A percentile compares a stretch with the other conserved stretches of the same genome.
These are phyloP conservation scores for Bipolaris oryzae DNA, from an alignment of 2,329 filamentous ascomycete species.

Conservation along the genomic window DNA sequence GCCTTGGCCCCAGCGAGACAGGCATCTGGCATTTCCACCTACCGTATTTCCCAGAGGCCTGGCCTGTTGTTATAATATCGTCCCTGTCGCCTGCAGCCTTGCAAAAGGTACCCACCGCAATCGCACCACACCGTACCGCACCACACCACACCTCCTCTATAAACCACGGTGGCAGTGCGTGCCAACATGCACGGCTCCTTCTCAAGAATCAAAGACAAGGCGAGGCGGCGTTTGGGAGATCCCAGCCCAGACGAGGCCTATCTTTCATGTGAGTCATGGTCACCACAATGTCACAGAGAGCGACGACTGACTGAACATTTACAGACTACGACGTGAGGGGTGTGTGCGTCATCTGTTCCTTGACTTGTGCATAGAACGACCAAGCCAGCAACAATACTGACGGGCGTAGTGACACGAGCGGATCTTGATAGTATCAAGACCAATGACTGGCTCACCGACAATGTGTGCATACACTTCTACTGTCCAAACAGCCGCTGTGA, in stretches of 20 bases:
- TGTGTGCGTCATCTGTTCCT: constrained; percentile 51
- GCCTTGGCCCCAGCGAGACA: constrained; percentile 20
- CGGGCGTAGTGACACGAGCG: constrained; percentile 75
- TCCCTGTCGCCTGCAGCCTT: constrained; percentile 1
- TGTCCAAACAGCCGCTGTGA: background rate
- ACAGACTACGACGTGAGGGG: constrained; percentile 69
- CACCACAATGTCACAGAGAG: background rate
- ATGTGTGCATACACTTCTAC: constrained; percentile 60
- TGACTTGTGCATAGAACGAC: constrained; percentile 9
- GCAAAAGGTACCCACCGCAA: constrained; percentile 1
- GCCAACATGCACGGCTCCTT: constrained; percentile 28
- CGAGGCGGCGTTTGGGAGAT: constrained; percentile 38
- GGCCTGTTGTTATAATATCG: background rate
- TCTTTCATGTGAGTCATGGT: constrained; percentile 66
- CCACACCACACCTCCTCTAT: background rate
- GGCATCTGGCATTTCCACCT: constrained; percentile 9
- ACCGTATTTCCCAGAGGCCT: constrained; percentile 4
- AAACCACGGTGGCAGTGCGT: constrained; percentile 4
- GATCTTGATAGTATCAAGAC: constrained; percentile 84
- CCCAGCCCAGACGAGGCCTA: constrained; percentile 68
- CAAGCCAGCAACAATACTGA: constrained; percentile 14
- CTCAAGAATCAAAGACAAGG: constrained; percentile 34
- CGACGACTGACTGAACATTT: constrained; percentile 27
- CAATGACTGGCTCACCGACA: constrained; percentile 94
- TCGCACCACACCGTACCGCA: constrained; percentile 1